phyloP scores from a whole-genome alignment of 495 filamentous ascomycete species.

The Daldinia caldariorum region DNA sequence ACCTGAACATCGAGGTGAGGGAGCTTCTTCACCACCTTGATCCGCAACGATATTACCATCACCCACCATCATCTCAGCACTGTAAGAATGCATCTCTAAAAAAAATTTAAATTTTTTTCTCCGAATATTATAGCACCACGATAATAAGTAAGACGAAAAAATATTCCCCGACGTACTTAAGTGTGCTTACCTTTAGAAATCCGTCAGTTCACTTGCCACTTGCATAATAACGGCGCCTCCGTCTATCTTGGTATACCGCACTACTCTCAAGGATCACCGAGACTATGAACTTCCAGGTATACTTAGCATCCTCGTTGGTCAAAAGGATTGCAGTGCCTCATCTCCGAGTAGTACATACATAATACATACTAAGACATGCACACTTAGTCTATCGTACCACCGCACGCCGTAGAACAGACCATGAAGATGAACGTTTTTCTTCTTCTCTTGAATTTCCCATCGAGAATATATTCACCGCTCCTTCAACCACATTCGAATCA shows the following conservation, averaged over 20 bases:
- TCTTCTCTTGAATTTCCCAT: not conserved
- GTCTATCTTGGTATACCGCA: constrained; percentile 2
- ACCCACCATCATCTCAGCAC: constrained; percentile 28
- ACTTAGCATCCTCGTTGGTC: constrained; percentile 3
- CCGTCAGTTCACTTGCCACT: not conserved
- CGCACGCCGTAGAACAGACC: not conserved
- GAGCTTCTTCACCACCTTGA: constrained; percentile 29
- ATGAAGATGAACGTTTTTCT: constrained; percentile 1
- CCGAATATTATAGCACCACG: constrained; percentile 7
- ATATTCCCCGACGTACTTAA: not conserved
- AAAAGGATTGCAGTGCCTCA: not conserved
- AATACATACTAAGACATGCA: constrained; percentile 1
- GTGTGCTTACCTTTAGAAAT: not conserved
- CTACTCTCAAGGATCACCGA: not conserved
- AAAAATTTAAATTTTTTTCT: not conserved
- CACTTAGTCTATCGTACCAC: constrained; percentile 15
- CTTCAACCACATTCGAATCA: constrained; percentile 18
- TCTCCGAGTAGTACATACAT: constrained; percentile 5
- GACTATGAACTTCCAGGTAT: constrained; percentile 9
- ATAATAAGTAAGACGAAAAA: not conserved
- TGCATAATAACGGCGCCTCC: not conserved
- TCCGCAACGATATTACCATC: constrained; percentile 28
- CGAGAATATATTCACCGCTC: constrained; percentile 38
- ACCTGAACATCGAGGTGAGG: constrained; percentile 18
- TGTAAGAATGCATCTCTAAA: constrained; percentile 4